A percentile compares a stretch with the other conserved stretches of the same genome.
phyloP scores from a whole-genome alignment of 129 eudicot genomes.

The Gnaphalium uliginosum region DNA sequence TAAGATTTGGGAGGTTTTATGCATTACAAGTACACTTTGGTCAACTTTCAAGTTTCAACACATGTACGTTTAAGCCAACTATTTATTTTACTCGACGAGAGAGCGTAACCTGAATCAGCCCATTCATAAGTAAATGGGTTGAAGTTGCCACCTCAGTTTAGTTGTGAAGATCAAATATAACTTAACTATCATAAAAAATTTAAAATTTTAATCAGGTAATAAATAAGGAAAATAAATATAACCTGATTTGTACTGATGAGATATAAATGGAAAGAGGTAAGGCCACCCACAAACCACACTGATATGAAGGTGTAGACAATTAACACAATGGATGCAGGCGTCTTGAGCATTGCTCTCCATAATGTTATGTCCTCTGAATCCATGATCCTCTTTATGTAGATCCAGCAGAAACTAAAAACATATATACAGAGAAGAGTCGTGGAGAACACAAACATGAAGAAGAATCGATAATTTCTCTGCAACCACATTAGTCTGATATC shows the following conservation, averaged over 20 bases:
- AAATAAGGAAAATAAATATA: constrained; percentile 8
- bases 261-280: constrained; percentile 89
- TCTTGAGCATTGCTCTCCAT: constrained; percentile 95
- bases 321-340: constrained; percentile 92
- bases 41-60: constrained; percentile 3
- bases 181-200: not conserved
- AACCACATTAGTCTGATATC: constrained; percentile 14
- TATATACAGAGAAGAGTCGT: constrained; percentile 91
- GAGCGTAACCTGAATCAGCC: not conserved
- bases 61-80: not conserved
- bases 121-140: not conserved
- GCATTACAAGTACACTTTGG: not conserved
- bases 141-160: not conserved
- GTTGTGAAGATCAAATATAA: constrained; percentile 1
- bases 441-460: constrained; percentile 97
- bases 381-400: constrained; percentile 81
- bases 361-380: constrained; percentile 60
- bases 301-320: constrained; percentile 91
- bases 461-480: constrained; percentile 96
- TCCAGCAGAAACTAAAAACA: constrained; percentile 96
- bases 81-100: not conserved
- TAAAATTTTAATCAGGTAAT: too few relatives aligned
- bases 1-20: not conserved
- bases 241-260: constrained; percentile 99
- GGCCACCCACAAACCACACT: constrained; percentile 99